Evolutionary conservation across 73 alveolate genomes (phyloP).

Genomic region (Effrenium voratum): DNA sequence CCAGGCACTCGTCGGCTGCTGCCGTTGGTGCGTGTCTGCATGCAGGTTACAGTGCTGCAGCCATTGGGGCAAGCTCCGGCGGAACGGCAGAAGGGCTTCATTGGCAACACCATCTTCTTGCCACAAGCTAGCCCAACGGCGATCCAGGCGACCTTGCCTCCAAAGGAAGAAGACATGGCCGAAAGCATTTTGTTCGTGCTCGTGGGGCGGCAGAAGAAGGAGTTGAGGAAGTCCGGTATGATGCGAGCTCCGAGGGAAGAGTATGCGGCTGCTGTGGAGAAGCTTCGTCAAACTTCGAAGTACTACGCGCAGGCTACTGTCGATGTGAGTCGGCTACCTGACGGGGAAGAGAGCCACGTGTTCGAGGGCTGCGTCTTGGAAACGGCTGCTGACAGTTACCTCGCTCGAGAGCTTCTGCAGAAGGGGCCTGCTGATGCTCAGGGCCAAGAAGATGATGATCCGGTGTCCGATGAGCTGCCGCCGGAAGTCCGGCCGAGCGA

Average conservation of each 20-base stretch:
- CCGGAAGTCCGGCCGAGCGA: no score
- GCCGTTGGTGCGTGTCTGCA: not conserved
- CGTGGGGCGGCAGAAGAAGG: not conserved
- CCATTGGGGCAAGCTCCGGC: not conserved
- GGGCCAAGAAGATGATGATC: not conserved
- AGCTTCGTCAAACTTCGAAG: not conserved
- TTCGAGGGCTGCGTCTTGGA: not conserved
- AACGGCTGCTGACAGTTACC: not conserved
- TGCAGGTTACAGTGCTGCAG: slow-evolving; percentile 19
- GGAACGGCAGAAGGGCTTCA: slow-evolving; percentile 27
- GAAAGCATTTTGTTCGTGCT: slow-evolving; percentile 9
- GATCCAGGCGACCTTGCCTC: not conserved
- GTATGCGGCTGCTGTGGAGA: not conserved
- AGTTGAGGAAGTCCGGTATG: not conserved
- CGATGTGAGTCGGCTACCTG: not conserved
- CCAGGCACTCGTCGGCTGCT: not conserved
- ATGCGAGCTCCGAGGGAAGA: not conserved
- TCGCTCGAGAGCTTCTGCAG: not conserved
- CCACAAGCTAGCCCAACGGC: slow-evolving; percentile 4
- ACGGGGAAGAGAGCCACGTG: not conserved
- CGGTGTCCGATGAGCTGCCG: no score
- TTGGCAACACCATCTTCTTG: not conserved
- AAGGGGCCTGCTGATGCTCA: slow-evolving; percentile 1
- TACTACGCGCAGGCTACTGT: no score
- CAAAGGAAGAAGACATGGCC: not conserved